Evolutionary conservation across 2,329 filamentous ascomycete species (phyloP), one percentile per base, ranked within the genome.

Genomic region (Cercospora zeae-maydis): DNA sequence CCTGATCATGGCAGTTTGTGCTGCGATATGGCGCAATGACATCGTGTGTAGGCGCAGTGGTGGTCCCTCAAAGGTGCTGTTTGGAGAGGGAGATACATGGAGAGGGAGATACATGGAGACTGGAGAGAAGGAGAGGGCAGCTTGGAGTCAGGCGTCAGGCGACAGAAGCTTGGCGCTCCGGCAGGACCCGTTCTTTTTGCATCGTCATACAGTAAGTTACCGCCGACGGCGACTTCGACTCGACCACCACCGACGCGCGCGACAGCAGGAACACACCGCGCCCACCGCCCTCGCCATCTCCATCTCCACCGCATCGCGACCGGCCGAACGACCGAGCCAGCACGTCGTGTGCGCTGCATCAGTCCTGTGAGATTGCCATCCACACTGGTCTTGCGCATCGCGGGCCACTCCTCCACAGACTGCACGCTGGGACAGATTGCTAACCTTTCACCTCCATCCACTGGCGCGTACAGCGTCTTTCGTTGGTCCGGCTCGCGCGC

Each of bases 341-440:
- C 37, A 54, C 31, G 31, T 19, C 55, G 24, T 39, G 27, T 58
- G 58, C 36, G 62, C 68, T 51, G 61, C 65, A 63, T 69, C 67
- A 70, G 67, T 59, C 69, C 69, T 71, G 69, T 71, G 69, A 71
- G 69, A 69, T 69, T 63, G 63, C 62, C 68, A 60, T 70, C 70
- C 67, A 67, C 64, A 66, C 66, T 69, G 70, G 67, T 70, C 66
- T 67, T 66, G 65, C 66, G 61, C 63, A 42, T 39, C 31, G 57
- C 57, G 62, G 59, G 47, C 62, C 58, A 61, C 42, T 45, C 53
- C 51, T 51, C 58, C 42, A 47, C 53, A 56, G 34, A 55, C 42
- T 66, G 62, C 52, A 52, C 33, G 36, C 52, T 53, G 57, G 56
- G 49, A 62, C 56, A 66, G 67, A 62, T 66, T 57, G 71, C 71